Evolutionary conservation across 1,284 basidiomycete genomes (phyloP).

Genomic region (Pseudozyma sp.): DNA sequence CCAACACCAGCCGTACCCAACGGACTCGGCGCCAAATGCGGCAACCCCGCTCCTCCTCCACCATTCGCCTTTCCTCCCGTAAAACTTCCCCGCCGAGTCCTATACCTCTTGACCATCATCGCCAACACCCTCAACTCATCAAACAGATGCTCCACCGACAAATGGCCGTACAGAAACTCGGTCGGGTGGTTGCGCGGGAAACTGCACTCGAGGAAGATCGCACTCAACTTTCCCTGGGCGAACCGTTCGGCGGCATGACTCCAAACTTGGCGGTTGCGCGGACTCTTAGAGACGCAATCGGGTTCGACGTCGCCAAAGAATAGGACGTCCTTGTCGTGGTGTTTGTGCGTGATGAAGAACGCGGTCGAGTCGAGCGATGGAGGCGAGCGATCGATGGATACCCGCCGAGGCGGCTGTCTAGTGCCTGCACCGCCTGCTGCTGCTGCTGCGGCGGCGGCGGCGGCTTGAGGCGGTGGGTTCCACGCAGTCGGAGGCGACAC

Average conservation of each 20-base stretch:
- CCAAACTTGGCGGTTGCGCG: slow-evolving; percentile 60
- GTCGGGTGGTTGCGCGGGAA: slow-evolving; percentile 58
- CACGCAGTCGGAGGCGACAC: slow-evolving; percentile 41
- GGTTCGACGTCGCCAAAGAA: slow-evolving; percentile 68
- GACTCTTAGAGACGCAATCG: slow-evolving; percentile 54
- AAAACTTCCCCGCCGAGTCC: slow-evolving; percentile 22
- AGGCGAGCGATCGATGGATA: slow-evolving; percentile 44
- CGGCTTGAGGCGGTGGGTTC: slow-evolving; percentile 14
- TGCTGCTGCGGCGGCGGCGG: not conserved
- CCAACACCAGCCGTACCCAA: slow-evolving; percentile 38
- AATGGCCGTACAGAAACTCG: slow-evolving; percentile 61
- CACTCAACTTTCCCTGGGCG: slow-evolving; percentile 52
- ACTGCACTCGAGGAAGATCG: slow-evolving; percentile 65
- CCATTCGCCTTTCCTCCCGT: slow-evolving; percentile 15
- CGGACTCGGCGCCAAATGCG: slow-evolving; percentile 38
- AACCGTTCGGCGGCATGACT: slow-evolving; percentile 56
- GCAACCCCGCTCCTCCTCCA: slow-evolving; percentile 12
- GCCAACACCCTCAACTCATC: slow-evolving; percentile 60
- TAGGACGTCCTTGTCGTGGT: slow-evolving; percentile 60
- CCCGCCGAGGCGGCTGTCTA: slow-evolving; percentile 36
- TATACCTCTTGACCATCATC: slow-evolving; percentile 46
- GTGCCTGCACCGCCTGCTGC: not conserved
- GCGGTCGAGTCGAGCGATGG: slow-evolving; percentile 62
- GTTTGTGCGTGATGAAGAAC: slow-evolving; percentile 62
- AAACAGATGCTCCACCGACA: slow-evolving; percentile 58